Base-by-base conservation (phyloP, 2,329 filamentous ascomycete species). In the Davidsoniella eucalypti region DNA sequence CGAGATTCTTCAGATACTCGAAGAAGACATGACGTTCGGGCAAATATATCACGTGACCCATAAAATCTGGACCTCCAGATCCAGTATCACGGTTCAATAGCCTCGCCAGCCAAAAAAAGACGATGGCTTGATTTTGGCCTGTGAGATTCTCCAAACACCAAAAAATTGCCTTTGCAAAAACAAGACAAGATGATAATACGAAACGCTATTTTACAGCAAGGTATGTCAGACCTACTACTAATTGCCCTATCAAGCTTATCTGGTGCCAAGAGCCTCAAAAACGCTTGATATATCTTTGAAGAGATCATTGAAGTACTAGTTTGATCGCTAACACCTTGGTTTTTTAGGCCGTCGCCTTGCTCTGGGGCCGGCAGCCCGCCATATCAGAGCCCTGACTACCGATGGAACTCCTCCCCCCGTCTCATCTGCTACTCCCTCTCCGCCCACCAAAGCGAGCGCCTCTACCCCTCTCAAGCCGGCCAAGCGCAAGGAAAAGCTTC, bases 171-270 rank as follows among this genome's bases (percentile, higher is more conserved):
- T 33, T 33, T 12, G 10, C 10, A 33, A 33, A 21, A 9, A 33
- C 10, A 33, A 9, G 10, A 33, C 39, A 50, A 33, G 56, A 79
- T 78, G 75, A 75, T 77, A 59, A 58, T 75, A 56, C 70, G 73
- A 66, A 76, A 69, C 60, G 63, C 67, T 56, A 66, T 66, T 49
- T 63, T 69, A 61, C 73, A 73, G 71, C 67, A 75, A 61, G 69
- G 75, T 77, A 64, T 58, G 68, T 57, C 17, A 33, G 10, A 10
- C 10, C 10, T 33, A 33, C 26, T 8, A 33, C 8, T 12, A 7
- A 3, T 4, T 16, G 9, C 29, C 26, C n/a, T 6, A n/a, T 8
- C 6, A 29, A 23, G 8, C 25, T 10, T 10, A 25, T 16, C 7
- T 38, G 12, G 12, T n/a, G 18, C 12, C 29, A 23, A 23, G 16